These are phyloP conservation scores for Alternaria angustiovoidea DNA, from an alignment of 2,329 filamentous ascomycete species.

Conservation along the genomic window DNA sequence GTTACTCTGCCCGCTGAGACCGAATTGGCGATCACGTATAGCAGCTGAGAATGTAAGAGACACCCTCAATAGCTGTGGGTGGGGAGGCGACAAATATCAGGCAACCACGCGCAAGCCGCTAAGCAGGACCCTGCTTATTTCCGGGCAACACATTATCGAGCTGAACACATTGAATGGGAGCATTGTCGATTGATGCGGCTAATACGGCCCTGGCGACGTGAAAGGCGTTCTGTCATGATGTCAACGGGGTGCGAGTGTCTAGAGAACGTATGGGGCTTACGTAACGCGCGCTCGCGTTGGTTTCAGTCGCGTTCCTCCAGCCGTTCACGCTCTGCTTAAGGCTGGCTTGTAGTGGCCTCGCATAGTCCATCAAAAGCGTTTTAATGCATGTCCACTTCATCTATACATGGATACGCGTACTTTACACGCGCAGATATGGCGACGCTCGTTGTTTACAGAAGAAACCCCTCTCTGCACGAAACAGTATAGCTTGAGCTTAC, in stretches of 20 bases:
- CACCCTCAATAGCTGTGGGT: not conserved
- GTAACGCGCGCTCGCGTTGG: not conserved
- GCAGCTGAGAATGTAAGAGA: not conserved
- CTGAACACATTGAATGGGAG: not conserved
- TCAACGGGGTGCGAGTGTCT: not conserved
- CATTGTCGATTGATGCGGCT: not conserved
- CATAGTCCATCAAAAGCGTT: not conserved
- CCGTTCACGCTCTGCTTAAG: not conserved
- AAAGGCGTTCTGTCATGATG: not conserved
- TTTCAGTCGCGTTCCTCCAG: not conserved
- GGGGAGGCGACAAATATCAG: slow-evolving; percentile 5
- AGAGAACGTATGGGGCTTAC: not conserved
- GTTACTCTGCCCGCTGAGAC: slow-evolving; percentile 1
- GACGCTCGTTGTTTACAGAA: not conserved
- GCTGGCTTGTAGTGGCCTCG: not conserved
- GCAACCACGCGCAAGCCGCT: slow-evolving; percentile 7
- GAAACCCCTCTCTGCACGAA: not conserved
- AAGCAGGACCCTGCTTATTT: slow-evolving; percentile 8
- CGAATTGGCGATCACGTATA: not conserved
- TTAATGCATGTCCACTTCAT: not conserved
- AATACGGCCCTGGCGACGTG: not conserved
- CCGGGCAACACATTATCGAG: not conserved
- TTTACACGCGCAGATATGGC: not conserved
- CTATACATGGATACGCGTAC: not conserved
- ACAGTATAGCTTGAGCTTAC: not conserved